Evolutionary conservation across 371 early-diverging fungal species (phyloP), one percentile per base, ranked within the genome.

Genomic region (Neoconidiobolus thromboides): DNA sequence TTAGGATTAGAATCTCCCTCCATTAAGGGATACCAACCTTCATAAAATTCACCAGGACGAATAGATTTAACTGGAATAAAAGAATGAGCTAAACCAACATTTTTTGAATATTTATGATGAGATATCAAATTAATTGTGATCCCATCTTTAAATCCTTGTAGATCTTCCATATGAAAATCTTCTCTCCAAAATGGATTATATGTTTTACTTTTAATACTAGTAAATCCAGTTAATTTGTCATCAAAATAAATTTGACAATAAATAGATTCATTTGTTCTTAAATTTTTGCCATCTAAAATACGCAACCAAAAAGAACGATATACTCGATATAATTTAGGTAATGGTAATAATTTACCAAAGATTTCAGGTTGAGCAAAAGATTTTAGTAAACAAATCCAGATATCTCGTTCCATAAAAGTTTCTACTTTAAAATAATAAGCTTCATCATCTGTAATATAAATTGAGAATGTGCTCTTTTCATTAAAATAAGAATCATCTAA

Each of bases 11-110:
- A 41, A 40, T 55, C 71, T 36, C 71, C 71, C 41, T 69, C 69
- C 48, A 69, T 39, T 36, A 75, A 68, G n/a, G 73, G 76, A 59
- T 75, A 70, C 77, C 77, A 77, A 9, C 72, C 73, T 44, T 75
- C 77, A 43, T 64, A 60, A 14, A 64, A 57, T 4, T 67, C 65
- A 12, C 55, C 55, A 12, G 55, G 55, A 1, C 60, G 48, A 39
- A 72, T 65, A 4, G 64, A 66, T 7, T 61, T 48, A 1, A 64
- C 64, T 2, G 72, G 69, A 38, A 71, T 52, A 47, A 65, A 65
- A 2, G 67, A 57, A 12, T 61, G 56, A 1, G 67, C 69, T 60
- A 44, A 7, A 51, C 3, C 1, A 61, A 6, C 52, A 42, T 37
- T 53, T 53, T 58, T 56, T 12, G 38, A 43, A 48, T 12, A 44